phyloP scores from a whole-genome alignment of 225 moss, liverwort and hornwort species.

The Climacium dendroides region DNA sequence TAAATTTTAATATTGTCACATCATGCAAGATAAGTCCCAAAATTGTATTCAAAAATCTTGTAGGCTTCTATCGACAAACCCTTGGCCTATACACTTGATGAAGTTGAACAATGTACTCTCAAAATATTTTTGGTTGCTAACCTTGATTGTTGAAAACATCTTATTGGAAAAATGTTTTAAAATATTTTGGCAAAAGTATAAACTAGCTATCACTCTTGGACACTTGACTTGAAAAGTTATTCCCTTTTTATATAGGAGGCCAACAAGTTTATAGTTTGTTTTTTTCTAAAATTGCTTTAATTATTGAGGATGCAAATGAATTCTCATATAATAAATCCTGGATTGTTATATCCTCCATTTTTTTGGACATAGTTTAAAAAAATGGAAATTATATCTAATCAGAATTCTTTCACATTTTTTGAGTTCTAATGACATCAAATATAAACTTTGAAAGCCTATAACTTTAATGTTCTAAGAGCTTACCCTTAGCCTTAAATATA shows the following conservation, averaged over 20 bases:
- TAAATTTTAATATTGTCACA: too few relatives aligned
- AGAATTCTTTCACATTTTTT: too few relatives aligned
- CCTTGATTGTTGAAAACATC: neutral
- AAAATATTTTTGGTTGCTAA: too few relatives aligned
- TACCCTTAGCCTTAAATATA: neutral
- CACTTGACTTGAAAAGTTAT: neutral
- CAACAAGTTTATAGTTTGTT: neutral
- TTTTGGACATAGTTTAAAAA: neutral
- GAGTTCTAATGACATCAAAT: too few relatives aligned
- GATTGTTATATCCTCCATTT: neutral
- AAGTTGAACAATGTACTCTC: neutral
- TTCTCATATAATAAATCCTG: neutral
- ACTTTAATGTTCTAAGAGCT: neutral
- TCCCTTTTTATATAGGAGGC: too few relatives aligned
- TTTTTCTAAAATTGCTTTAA: neutral
- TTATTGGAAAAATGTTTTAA: neutral
- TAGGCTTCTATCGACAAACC: too few relatives aligned
- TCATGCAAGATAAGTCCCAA: too few relatives aligned
- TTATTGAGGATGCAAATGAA: neutral
- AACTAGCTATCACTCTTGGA: neutral
- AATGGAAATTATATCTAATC: too few relatives aligned
- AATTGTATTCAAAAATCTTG: too few relatives aligned
- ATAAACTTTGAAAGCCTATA: neutral
- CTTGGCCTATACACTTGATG: neutral
- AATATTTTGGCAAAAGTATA: neutral